Base-by-base conservation (phyloP, 106 monocot genomes). In the Dendrobium officinale region DNA sequence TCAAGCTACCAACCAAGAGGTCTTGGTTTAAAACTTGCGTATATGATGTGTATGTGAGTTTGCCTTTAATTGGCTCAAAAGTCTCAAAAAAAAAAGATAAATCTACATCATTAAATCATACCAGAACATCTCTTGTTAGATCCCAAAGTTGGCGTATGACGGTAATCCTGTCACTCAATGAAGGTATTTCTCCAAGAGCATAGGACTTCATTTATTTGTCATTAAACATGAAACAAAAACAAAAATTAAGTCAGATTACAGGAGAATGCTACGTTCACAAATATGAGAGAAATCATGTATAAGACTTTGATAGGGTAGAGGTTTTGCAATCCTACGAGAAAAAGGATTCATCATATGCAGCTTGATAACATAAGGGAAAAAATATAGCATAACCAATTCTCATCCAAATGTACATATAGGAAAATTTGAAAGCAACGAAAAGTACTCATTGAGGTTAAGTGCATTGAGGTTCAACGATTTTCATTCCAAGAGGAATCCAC, bases 141-240 rank as follows among this genome's bases (percentile, higher is more conserved):
- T 93, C 92, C 92, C 92, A 93, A 79, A 93, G 90, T 79, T 93
- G 92, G 20, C 92, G 88, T 1, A 93, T 78, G n/a, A 93, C 76
- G 40, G 92, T 93, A 33, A 93, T 90, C 47, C 92, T 77, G 47
- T 93, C 92, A 54, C 79, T 88, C 16, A 90, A 77, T 77, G 92
- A 90, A 49, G 92, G 88, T 88, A 93, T 90, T 79, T 93, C 92
- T 48, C 92, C 92, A 55, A 93, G 86, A 68, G 92, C 92, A 81
- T 93, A 93, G 47, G 92, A 93, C 92, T 93, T 72, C 66, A 89
- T 77, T 79, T 45, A 7, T 43, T 75, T 77, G 45, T 51, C 43
- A 81, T 54, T 47, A 73, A 29, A 40, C 61, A 74, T 6, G 59
- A 81, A 85, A 8, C 7, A 55, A 44, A 74, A 43, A 31, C 6